Evolutionary conservation across 257 asterid genomes (phyloP), one percentile per base, ranked within the genome.

Genomic region (Gentiana straminea): DNA sequence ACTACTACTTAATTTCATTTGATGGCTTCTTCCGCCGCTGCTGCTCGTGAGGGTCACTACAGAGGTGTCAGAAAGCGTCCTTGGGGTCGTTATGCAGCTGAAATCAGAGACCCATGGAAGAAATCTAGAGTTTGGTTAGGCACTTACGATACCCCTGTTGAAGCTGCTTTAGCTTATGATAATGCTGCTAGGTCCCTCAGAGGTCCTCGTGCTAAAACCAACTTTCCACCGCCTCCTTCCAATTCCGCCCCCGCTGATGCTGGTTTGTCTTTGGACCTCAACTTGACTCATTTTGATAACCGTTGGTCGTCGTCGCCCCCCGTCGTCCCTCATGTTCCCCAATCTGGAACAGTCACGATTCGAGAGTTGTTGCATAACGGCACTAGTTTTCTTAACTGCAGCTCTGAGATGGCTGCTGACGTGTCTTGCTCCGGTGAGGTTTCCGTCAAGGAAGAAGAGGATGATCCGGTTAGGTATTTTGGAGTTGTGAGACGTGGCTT

Each of bases 51-150:
- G 66, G 94, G 87, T 11, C 98, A 85, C 86, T 87, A 81, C 80
- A 69, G 98, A 59, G 98, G 96, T 5, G 98, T 91, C 2, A 35
- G 98, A 39, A 91, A 91, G 84, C 92, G 97, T 11, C 98, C 97
- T 0, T 91, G 98, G 98, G 98, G 98, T 15, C 95, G 98, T 7
- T 91, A 91, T 76, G 98, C 98, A 2, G 98, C 98, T 8, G 98
- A 91, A 58, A 91, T 91, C 44, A 96, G 98, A 11, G 98, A 91
- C 76, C 98, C 98, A 0, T 87, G 94, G 98, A 91, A 87, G 83
- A 91, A 91, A 58, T 86, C 98, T 2, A 80, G 98, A 1, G 98
- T 91, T 10, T 91, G 98, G 98, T 60, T 91, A 6, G 98, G 98
- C 63, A 91, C 98, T 7, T 91, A 84, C 64, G 95, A 91, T 76